Conservation (phyloP, 305 asterid genomes). For the Fraxinus angustifolia region DNA sequence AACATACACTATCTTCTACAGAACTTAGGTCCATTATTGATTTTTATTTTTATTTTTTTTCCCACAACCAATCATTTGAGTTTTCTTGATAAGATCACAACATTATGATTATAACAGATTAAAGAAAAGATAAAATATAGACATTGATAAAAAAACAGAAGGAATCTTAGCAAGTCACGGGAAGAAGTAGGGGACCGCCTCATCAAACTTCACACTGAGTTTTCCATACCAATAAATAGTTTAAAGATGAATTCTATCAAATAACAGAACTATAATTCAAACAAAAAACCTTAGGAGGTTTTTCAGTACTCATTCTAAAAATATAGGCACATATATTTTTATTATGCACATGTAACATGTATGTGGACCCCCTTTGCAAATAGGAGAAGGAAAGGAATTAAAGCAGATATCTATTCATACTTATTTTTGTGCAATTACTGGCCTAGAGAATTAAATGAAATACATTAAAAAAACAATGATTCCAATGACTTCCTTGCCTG, state of each 20-base stretch:
- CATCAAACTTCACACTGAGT: background rate
- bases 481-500: constrained; percentile 39
- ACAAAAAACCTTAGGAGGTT: background rate
- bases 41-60: too few relatives aligned
- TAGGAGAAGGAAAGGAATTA: background rate
- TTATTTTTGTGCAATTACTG: background rate
- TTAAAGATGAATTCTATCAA: background rate
- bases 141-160: background rate
- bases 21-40: background rate
- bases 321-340: background rate
- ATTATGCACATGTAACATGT: background rate
- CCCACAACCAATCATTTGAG: background rate
- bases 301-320: background rate
- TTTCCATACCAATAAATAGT: background rate
- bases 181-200: background rate
- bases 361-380: background rate
- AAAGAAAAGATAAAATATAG: background rate
- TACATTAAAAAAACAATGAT: background rate
- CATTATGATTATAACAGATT: background rate
- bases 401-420: background rate
- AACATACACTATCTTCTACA: background rate
- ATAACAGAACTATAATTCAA: background rate
- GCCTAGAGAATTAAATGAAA: background rate
- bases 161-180: background rate
- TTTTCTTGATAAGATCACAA: background rate